Evolutionary conservation across 345 rosid genomes (phyloP), one percentile per base, ranked within the genome.

Genomic region (Boechera divaricarpa): DNA sequence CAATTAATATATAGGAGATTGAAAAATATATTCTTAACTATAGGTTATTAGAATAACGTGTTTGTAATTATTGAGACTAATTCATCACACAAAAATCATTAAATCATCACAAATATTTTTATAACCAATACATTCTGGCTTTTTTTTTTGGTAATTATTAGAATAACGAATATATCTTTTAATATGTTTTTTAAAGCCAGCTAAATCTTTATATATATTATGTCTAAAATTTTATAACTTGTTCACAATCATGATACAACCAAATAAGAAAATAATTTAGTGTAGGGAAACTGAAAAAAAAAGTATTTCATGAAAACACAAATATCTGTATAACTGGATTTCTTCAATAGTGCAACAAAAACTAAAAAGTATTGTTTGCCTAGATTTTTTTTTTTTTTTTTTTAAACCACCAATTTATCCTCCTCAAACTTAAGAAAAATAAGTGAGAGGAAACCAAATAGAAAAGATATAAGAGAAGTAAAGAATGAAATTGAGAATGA

Each of bases 401-500:
- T 28, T 28, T 2, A 28, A 67, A 33, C 11, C 63, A 41, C n/a
- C 38, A 51, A 28, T n/a, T 26, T 51, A 12, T 29, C 33, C n/a
- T 54, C 26, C n/a, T 54, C 26, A 53, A 42, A 26, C 42, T 28
- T 18, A 5, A 38, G 8, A 36, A 72, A 48, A 38, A 16, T 7
- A 6, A 62, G 24, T 52, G 61, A 73, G 35, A 57, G 29, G 29
- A 57, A 70, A 44, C 64, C 6, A 33, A 62, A 12, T 21, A 8
- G 0, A 13, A 15, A 47, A 15, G 3, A 16, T 28, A 10, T 2
- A 6, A 4, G 10, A 16, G 4, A 73, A 53, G 24, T 67, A 53
- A 63, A 51, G 72, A 80, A 48, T 2, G 13, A 51, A 42, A 51
- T 6, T 58, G 68, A 63, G 32, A 66, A 72, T 65, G 67, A 62